Evolutionary conservation across 257 asterid species (phyloP).

Genomic region (Cordia subcordata): DNA sequence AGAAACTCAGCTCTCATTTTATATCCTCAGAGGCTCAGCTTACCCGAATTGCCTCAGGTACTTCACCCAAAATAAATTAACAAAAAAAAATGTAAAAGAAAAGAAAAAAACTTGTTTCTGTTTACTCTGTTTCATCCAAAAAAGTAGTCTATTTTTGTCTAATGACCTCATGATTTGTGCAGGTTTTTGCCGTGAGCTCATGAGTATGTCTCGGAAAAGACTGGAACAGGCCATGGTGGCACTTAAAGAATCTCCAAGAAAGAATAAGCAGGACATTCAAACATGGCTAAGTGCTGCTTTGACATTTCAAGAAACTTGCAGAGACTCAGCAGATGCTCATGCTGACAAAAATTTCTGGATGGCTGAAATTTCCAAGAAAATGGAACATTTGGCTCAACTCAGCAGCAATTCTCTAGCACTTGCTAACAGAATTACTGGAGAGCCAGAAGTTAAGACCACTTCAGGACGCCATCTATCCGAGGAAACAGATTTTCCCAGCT

Average conservation of each 20-base stretch:
- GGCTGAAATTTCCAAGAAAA: conserved; percentile 39
- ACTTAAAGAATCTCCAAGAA: conserved; percentile 33
- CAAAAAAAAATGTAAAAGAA: too few species aligned
- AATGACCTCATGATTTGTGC: not conserved
- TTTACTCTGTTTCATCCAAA: too few species aligned
- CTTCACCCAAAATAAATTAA: too few species aligned
- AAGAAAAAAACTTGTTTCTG: too few species aligned
- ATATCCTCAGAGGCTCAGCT: conserved; percentile 45
- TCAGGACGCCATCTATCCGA: conserved; percentile 20
- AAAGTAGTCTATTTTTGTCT: too few species aligned
- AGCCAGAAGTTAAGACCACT: not conserved
- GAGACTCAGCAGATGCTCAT: conserved; percentile 38
- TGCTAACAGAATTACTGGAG: conserved; percentile 39
- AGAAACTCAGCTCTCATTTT: conserved; percentile 35
- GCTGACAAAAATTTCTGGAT: conserved; percentile 28
- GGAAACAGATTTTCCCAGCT: conserved; percentile 32
- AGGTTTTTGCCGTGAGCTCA: conserved; percentile 55
- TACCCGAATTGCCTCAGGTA: conserved; percentile 49
- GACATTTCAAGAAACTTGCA: conserved; percentile 67
- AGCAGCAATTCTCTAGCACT: conserved; percentile 62
- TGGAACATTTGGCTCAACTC: conserved; percentile 49
- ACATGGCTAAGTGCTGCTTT: conserved; percentile 79
- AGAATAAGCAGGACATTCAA: conserved; percentile 55
- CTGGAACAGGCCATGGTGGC: conserved; percentile 54
- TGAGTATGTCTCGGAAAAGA: conserved; percentile 41